These are phyloP conservation scores for Fusarium zealandicum DNA, from an alignment of 2,329 filamentous ascomycete species.

Conservation along the genomic window DNA sequence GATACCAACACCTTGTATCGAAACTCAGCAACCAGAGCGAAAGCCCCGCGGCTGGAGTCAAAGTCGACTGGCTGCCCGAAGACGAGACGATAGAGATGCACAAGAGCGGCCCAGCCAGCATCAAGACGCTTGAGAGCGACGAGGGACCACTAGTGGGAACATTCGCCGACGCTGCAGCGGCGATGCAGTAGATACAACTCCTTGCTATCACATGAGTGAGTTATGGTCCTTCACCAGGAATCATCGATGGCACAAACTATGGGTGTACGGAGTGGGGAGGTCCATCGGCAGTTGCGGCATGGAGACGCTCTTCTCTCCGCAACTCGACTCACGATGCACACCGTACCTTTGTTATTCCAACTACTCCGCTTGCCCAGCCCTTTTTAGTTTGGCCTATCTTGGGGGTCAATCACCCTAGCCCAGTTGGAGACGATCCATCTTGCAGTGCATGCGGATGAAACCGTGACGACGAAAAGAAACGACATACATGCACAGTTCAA, in stretches of 20 bases:
- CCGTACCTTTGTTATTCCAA: constrained; percentile 13
- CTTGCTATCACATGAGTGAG: constrained; percentile 1
- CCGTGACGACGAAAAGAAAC: constrained; percentile 26
- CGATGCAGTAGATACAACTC: constrained; percentile 49
- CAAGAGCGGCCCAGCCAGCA: constrained; percentile 46
- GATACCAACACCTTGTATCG: constrained; percentile 68
- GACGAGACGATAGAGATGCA: constrained; percentile 58
- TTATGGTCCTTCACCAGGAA: neutral
- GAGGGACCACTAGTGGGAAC: constrained; percentile 62
- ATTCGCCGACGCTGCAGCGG: constrained; percentile 65
- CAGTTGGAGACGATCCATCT: constrained; percentile 3
- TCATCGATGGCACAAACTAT: constrained; percentile 1
- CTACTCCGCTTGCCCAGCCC: constrained; percentile 10
- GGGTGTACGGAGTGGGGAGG: neutral
- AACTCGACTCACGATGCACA: constrained; percentile 10
- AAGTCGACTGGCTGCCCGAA: constrained; percentile 64
- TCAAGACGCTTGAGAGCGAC: constrained; percentile 46
- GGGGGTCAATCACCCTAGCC: constrained; percentile 2
- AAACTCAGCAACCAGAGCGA: constrained; percentile 60
- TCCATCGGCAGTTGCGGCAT: constrained; percentile 10
- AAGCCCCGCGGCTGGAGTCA: constrained; percentile 50
- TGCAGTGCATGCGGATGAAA: constrained; percentile 12
- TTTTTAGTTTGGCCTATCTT: constrained; percentile 6
- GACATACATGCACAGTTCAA: neutral
- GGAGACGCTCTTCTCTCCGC: constrained; percentile 8